phyloP scores from a whole-genome alignment of 73 alveolate species.

The Blepharisma japonicum region DNA sequence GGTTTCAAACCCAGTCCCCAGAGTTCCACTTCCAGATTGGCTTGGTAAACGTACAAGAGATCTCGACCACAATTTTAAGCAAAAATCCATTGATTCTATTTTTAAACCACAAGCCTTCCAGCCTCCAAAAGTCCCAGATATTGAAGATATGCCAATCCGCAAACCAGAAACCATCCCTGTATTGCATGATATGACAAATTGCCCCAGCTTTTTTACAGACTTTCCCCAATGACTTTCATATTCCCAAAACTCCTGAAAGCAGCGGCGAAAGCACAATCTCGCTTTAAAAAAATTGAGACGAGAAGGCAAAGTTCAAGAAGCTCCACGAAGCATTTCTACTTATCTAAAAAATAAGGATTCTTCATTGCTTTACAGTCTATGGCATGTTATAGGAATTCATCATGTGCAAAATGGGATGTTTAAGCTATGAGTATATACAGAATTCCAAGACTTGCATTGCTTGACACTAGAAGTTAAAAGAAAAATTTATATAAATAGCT shows the following conservation, averaged over 20 bases:
- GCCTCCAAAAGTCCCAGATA: constrained; percentile 13
- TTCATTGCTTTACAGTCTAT: constrained; percentile 51
- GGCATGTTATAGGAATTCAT: constrained; percentile 58
- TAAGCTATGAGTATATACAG: constrained; percentile 53
- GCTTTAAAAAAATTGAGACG: constrained; percentile 49
- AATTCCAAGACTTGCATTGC: constrained; percentile 34
- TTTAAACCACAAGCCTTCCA: background rate
- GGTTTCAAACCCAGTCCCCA: constrained; percentile 74
- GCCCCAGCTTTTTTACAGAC: constrained; percentile 65
- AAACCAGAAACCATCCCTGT: constrained; percentile 10
- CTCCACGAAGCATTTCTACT: constrained; percentile 37
- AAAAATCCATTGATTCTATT: background rate
- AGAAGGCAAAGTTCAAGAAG: constrained; percentile 35
- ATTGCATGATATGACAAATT: constrained; percentile 44
- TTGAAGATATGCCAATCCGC: background rate
- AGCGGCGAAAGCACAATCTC: constrained; percentile 50
- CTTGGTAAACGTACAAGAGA: constrained; percentile 42
- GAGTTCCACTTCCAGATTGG: constrained; percentile 84
- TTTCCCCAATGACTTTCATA: constrained; percentile 78
- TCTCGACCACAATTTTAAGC: background rate
- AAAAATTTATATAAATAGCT: constrained; percentile 43
- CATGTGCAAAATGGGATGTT: constrained; percentile 51
- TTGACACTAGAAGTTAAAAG: constrained; percentile 48
- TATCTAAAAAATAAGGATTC: constrained; percentile 67
- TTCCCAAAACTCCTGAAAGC: constrained; percentile 85